A percentile compares a stretch with the other conserved stretches of the same genome.
These are phyloP conservation scores for Coprinellus micaceus DNA, from an alignment of 768 basidiomycete species.

Conservation along the genomic window DNA sequence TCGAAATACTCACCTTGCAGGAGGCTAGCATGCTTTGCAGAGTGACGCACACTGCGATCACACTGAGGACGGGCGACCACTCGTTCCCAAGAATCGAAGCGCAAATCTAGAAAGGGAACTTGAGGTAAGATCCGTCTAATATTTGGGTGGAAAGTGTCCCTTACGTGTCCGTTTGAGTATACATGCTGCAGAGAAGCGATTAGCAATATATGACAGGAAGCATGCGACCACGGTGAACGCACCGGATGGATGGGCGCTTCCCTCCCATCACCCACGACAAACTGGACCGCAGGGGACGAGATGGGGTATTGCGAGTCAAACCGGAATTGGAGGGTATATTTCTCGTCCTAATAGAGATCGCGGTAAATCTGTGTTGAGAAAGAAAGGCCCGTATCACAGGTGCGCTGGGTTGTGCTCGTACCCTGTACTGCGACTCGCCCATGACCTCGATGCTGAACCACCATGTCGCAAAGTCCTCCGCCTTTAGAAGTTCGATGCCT, in stretches of 20 bases:
- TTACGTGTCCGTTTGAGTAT: constrained; percentile 84
- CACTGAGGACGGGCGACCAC: constrained; percentile 87
- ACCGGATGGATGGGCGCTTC: constrained; percentile 81
- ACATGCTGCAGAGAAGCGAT: constrained; percentile 53
- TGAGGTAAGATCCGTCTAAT: constrained; percentile 7
- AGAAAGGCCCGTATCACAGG: background rate
- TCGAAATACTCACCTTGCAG: constrained; percentile 65
- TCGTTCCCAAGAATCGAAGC: constrained; percentile 86
- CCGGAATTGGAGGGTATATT: constrained; percentile 74
- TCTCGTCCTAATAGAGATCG: constrained; percentile 53
- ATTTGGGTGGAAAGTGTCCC: constrained; percentile 18
- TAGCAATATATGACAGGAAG: constrained; percentile 9
- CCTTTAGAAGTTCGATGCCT: constrained; percentile 73
- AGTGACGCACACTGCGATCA: constrained; percentile 77
- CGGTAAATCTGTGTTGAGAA: background rate
- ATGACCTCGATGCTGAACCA: constrained; percentile 75
- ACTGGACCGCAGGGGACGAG: constrained; percentile 83
- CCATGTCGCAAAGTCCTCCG: constrained; percentile 80
- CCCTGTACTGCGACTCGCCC: constrained; percentile 79
- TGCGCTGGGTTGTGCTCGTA: constrained; percentile 20
- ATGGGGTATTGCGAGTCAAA: constrained; percentile 85
- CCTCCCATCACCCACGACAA: constrained; percentile 61
- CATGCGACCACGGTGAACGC: constrained; percentile 24
- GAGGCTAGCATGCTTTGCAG: constrained; percentile 91
- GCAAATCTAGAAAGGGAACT: constrained; percentile 57